phyloP scores from a whole-genome alignment of 176 grass and related monocot species.

The Saccharum officinarum region DNA sequence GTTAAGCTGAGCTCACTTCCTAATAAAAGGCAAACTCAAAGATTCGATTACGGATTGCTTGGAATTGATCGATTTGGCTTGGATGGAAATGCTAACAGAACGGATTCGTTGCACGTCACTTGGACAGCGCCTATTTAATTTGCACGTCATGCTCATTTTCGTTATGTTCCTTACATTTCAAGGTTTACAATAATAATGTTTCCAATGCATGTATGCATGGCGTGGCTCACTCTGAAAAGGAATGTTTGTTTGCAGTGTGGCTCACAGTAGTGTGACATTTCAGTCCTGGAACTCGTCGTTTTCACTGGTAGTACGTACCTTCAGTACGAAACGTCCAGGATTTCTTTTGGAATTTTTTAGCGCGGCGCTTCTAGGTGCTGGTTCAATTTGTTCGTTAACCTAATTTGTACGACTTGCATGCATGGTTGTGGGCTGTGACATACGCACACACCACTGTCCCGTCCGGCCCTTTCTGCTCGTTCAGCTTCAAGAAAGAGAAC shows the following conservation, averaged over 20 bases:
- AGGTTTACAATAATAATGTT: background rate
- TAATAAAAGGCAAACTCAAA: background rate
- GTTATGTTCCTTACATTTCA: slow-evolving; percentile 29
- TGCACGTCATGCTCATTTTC: background rate
- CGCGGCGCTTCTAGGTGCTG: slow-evolving; percentile 12
- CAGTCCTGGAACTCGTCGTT: background rate
- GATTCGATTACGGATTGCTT: slow-evolving; percentile 4
- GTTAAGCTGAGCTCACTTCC: too few species aligned
- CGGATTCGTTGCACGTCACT: background rate
- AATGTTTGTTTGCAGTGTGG: background rate
- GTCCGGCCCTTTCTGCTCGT: background rate
- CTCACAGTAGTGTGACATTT: background rate
- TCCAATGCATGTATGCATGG: background rate
- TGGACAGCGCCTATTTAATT: background rate
- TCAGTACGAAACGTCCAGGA: slow-evolving; percentile 2
- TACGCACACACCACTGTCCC: background rate
- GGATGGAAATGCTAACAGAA: slow-evolving; percentile 32
- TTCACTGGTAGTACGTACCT: background rate
- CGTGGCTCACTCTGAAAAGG: background rate
- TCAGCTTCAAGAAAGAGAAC: background rate
- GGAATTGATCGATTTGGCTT: background rate
- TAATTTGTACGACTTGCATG: background rate
- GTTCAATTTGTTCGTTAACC: slow-evolving; percentile 44
- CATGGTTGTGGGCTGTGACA: slow-evolving; percentile 1
- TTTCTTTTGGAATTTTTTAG: background rate